phyloP scores from a whole-genome alignment of 2,329 filamentous ascomycete genomes.

The Ophiocordyceps polyrhachis-furcata region DNA sequence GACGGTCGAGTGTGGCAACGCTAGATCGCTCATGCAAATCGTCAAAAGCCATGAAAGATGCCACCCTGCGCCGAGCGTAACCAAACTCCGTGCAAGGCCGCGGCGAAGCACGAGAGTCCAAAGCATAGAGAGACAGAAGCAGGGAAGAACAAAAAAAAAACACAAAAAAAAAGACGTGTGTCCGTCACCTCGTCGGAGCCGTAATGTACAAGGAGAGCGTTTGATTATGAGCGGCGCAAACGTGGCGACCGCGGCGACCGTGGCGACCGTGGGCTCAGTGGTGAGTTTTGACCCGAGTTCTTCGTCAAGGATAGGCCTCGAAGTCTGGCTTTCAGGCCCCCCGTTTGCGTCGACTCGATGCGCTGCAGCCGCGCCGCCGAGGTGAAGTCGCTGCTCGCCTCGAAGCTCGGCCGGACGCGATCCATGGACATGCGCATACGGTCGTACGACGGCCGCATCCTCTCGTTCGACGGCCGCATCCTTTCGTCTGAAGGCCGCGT shows the following conservation, averaged over 20 bases:
- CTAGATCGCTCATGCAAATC: conserved; percentile 34
- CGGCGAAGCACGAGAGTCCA: conserved; percentile 7
- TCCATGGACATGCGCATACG: conserved; percentile 77
- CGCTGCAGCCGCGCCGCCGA: conserved; percentile 70
- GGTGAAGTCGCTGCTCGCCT: conserved; percentile 79
- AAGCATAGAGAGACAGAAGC: conserved; percentile 9
- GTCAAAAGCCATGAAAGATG: conserved; percentile 14
- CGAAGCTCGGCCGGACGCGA: conserved; percentile 63
- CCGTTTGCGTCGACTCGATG: conserved; percentile 47
- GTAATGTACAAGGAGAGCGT: conserved; percentile 14
- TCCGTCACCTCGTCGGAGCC: conserved; percentile 3
- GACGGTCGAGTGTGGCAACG: conserved; percentile 8
- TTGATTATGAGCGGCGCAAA: conserved; percentile 2
- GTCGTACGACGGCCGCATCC: conserved; percentile 70
- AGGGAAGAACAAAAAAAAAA: background rate
- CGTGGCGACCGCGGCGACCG: conserved; percentile 3
- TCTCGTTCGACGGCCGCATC: conserved; percentile 42
- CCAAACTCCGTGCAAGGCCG: background rate
- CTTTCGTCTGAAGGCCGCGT: conserved; percentile 42
- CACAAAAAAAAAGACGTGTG: background rate
- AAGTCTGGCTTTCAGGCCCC: conserved; percentile 17
- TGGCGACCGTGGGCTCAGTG: conserved; percentile 2
- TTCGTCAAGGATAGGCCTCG: conserved; percentile 24
- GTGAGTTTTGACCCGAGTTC: conserved; percentile 17
- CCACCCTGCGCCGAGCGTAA: background rate